Base-by-base conservation (phyloP, 2,329 filamentous ascomycete genomes). In the Apiospora pterosperma region DNA sequence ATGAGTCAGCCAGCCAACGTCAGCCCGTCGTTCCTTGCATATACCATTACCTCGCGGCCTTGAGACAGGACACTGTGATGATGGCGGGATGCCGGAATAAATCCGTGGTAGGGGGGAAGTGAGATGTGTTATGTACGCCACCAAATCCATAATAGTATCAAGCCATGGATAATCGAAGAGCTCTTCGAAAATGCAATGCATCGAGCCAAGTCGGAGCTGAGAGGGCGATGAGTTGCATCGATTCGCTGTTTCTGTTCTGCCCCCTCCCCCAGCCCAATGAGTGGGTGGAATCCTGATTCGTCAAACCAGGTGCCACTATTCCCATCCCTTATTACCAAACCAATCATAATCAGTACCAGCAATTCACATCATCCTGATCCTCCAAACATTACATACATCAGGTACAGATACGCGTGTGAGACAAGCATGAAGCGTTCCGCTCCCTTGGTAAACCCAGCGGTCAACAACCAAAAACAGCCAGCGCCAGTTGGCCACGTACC, bases 341-440 rank as follows among this genome's bases (percentile, higher is more conserved):
- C 48, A 55, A 55, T 55, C 48, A 55, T 7, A 16, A 34, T 16
- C 16, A 12, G 28, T 55, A 16, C 48, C 48, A 34, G 25, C 25
- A 52, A 8, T 14, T 8, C 6, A 16, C 44, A 31, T 52, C 48
- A 31, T 14, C 38, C 38, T 34, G 16, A 31, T 21, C 16, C 48
- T n/a, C 48, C 44, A 16, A n/a, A 19, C 44, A 19, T 48, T 25
- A 25, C 21, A 48, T 12, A 25, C 12, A 19, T 52, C 10, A 28
- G 44, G 23, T 52, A 55, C 16, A 3, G 23, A 28, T 8, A 55
- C 16, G 16, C 16, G 16, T 55, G 48, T 55, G 48, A 55, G 48
- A 55, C 48, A 34, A 55, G 48, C 48, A 55, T 55, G 5, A 55
- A 55, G 48, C 48, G 48, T 55, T 55, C 48, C 48, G n/a, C 48